Evolutionary conservation across 1,284 basidiomycete species (phyloP), one percentile per base, ranked within the genome.

Genomic region (Naganishia cerealis): DNA sequence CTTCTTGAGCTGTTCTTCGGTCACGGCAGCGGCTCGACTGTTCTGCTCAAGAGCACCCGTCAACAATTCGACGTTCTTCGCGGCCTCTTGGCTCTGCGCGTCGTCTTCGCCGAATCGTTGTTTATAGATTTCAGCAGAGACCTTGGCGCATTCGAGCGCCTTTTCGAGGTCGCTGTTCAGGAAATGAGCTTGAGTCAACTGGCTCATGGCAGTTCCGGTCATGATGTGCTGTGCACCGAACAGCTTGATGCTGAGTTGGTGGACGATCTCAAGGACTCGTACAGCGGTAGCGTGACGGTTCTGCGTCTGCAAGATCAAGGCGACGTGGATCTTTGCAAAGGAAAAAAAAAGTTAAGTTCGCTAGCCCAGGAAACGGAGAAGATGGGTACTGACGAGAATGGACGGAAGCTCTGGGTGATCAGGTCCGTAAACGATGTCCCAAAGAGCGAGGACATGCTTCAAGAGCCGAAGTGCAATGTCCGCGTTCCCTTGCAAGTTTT

Each of bases 351-450:
- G 46, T n/a, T 54, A 10, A 21, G 26, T 38, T 0, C 5, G 3
- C 13, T 2, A 18, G 40, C 0, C 12, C 21, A 48, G 40, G 40
- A 15, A 7, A 42, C 8, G 18, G 13, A n/a, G 38, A 16, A n/a
- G 15, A 18, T 57, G 15, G 70, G 15, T n/a, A 74, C 82, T 76
- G 57, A 82, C 82, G 65, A 85, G 76, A 40, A 84, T 79, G 63
- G 79, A 81, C 72, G 82, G 79, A 69, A 80, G 76, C 71, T 83
- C 82, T 1, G 84, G 83, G 76, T 85, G 84, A 46, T 80, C 76
- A 13, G 77, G 72, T 39, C 85, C 85, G 73, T 85, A 83, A n/a
- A 84, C 76, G 52, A 84, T 75, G 70, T 81, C 78, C 82, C 83
- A 84, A 39, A 86, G 78, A 61, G 80, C 76, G 50, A 85, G 72